phyloP scores from a whole-genome alignment of 352 stramenopile genomes.

The Globisporangium nagaii region DNA sequence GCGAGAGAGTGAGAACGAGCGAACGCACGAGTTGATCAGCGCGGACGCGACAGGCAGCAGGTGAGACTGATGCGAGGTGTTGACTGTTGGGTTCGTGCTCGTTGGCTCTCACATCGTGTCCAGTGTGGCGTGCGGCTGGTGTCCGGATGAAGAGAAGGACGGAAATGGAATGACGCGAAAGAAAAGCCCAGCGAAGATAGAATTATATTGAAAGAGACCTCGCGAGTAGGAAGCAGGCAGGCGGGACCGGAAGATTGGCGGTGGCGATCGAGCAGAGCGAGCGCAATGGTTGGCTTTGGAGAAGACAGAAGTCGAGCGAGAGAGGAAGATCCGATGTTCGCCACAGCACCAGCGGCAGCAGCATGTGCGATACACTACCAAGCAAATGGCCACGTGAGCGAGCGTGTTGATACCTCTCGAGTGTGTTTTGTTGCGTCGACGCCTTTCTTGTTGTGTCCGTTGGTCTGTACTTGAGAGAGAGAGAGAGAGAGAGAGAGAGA shows the following conservation, averaged over 20 bases:
- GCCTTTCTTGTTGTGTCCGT: too few species aligned
- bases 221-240: neutral
- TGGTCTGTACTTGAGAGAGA: too few species aligned
- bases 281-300: too few species aligned
- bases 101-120: neutral
- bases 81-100: neutral
- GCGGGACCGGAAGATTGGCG: neutral
- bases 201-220: conserved; percentile 10
- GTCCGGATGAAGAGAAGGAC: neutral
- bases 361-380: neutral
- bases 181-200: too few species aligned
- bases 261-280: too few species aligned
- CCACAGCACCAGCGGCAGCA: neutral
- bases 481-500: neutral
- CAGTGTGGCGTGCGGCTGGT: neutral
- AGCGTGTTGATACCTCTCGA: neutral
- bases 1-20: neutral
- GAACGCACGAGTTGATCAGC: neutral
- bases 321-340: neutral
- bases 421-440: neutral
- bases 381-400: neutral
- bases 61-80: too few species aligned
- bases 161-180: too few species aligned
- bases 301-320: neutral
- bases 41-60: neutral